These are phyloP conservation scores for Fusarium concolor DNA, from an alignment of 2,329 filamentous ascomycete genomes.

Conservation along the genomic window DNA sequence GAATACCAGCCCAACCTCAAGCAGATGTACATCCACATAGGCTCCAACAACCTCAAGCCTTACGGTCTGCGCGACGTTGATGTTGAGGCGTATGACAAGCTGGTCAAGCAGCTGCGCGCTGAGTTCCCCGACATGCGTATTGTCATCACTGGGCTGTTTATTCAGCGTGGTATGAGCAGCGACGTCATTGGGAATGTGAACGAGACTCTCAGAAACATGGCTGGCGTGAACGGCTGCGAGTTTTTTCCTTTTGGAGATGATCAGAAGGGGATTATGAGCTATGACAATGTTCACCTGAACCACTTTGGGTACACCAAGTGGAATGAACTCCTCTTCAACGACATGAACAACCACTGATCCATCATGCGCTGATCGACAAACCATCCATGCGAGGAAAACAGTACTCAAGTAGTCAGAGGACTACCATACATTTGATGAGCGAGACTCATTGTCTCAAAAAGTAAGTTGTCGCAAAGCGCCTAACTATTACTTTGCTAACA, in stretches of 20 bases:
- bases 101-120: background rate
- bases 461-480: background rate
- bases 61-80: background rate
- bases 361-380: no score
- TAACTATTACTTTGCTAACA: no score
- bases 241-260: background rate
- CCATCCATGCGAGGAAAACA: accelerated
- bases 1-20: background rate
- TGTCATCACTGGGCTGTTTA: conserved; percentile 2
- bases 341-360: background rate
- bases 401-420: background rate
- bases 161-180: background rate
- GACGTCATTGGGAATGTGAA: background rate
- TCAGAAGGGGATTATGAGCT: background rate
- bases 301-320: conserved; percentile 1
- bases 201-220: background rate
- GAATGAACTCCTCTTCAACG: background rate
- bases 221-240: background rate
- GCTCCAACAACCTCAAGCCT: conserved; percentile 9
- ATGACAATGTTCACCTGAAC: conserved; percentile 19
- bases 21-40: conserved; percentile 19
- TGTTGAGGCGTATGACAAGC: accelerated
- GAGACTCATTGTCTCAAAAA: accelerated
- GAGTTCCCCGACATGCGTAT: background rate
- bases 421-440: background rate